Evolutionary conservation across 2,329 filamentous ascomycete species (phyloP).

Genomic region (Pseudonectria foliicola): DNA sequence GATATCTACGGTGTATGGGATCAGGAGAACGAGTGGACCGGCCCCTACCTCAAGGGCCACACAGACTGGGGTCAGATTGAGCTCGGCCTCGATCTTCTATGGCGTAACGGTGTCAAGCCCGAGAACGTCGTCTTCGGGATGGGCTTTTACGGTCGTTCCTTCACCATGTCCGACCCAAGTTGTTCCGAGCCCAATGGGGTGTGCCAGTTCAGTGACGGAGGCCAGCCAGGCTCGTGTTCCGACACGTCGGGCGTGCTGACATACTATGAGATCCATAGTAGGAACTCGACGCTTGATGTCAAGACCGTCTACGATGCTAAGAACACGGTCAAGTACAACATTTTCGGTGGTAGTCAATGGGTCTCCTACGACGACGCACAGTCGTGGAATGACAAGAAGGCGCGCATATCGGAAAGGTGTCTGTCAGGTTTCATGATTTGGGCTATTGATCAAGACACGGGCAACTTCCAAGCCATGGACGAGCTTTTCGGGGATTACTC

Average conservation of each 20-base stretch:
- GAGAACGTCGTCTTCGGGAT: constrained; percentile 33
- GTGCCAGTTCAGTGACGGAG: constrained; percentile 14
- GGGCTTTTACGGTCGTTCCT: constrained; percentile 30
- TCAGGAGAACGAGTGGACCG: constrained; percentile 14
- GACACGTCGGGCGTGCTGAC: constrained; percentile 24
- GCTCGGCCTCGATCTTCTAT: constrained; percentile 31
- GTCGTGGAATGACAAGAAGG: constrained; percentile 16
- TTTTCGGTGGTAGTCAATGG: constrained; percentile 29
- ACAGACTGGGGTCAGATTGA: constrained; percentile 36
- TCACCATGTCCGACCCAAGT: constrained; percentile 5
- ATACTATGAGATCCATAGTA: constrained; percentile 26
- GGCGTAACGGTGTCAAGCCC: constrained; percentile 31
- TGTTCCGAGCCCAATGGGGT: constrained; percentile 1
- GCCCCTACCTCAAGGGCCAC: constrained; percentile 26
- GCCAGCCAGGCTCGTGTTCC: constrained; percentile 19
- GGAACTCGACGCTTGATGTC: constrained; percentile 11
- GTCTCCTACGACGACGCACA: constrained; percentile 29
- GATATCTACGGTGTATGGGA: constrained; percentile 34
- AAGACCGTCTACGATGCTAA: constrained; percentile 18
- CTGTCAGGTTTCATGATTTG: constrained; percentile 22
- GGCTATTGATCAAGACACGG: constrained; percentile 18
- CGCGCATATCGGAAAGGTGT: constrained; percentile 10
- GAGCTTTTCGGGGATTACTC: not conserved
- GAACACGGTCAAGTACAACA: constrained; percentile 27
- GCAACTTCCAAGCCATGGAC: not conserved